These are phyloP conservation scores for Apiotrichum siamense DNA, from an alignment of 1,284 basidiomycete genomes.

Conservation along the genomic window DNA sequence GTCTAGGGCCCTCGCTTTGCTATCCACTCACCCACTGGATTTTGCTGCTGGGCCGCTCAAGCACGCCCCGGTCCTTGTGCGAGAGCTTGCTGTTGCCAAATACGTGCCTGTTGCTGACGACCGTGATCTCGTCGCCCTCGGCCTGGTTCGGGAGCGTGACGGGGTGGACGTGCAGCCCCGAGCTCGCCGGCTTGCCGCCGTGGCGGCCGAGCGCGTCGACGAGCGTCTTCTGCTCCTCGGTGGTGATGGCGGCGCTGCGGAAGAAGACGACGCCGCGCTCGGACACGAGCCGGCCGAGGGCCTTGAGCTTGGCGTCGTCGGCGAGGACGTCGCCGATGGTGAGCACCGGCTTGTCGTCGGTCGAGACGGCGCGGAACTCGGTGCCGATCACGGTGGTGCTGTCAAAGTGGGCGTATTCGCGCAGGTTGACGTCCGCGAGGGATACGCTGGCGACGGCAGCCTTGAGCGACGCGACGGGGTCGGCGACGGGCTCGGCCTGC, in stretches of 20 bases:
- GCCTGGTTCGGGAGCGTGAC: constrained; percentile 51
- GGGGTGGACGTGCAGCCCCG: constrained; percentile 59
- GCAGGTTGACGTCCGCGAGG: constrained; percentile 2
- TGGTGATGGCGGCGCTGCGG: constrained; percentile 52
- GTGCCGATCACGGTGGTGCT: constrained; percentile 33
- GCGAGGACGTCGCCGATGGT: constrained; percentile 24
- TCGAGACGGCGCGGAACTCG: constrained; percentile 36
- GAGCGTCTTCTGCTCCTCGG: constrained; percentile 51
- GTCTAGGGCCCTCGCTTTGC: no score
- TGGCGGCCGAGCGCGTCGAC: constrained; percentile 52
- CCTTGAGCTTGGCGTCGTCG: constrained; percentile 20
- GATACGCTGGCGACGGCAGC: neutral
- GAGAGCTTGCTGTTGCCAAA: no score
- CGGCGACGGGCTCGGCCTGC: neutral
- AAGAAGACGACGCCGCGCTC: constrained; percentile 66
- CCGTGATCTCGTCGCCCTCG: constrained; percentile 51
- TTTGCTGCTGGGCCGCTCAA: constrained; percentile 36
- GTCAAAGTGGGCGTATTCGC: constrained; percentile 27
- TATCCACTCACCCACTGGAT: neutral
- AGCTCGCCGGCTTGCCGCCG: constrained; percentile 55
- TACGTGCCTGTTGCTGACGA: constrained; percentile 48
- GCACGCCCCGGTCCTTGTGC: neutral
- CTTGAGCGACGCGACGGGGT: neutral
- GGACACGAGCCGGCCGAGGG: constrained; percentile 48
- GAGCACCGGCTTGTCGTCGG: constrained; percentile 23